A percentile compares a stretch with the other conserved stretches of the same genome.
These are phyloP conservation scores for Sutorius australiensis DNA, from an alignment of 768 basidiomycete species.

Conservation along the genomic window DNA sequence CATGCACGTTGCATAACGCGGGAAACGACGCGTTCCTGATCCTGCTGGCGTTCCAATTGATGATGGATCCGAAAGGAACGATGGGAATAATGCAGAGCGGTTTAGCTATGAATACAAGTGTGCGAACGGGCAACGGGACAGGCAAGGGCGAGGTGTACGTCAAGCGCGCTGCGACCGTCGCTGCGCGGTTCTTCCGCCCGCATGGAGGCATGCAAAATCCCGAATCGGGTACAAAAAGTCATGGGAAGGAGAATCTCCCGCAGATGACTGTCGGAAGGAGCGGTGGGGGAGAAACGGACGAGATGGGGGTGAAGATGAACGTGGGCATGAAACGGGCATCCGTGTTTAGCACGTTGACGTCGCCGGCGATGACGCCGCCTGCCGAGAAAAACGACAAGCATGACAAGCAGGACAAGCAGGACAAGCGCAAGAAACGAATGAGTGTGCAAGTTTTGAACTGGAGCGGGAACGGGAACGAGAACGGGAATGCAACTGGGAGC, in stretches of 20 bases:
- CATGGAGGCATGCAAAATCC: not conserved
- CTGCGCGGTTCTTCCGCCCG: slow-evolving; percentile 20
- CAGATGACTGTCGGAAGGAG: not conserved
- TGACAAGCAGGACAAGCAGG: too few species aligned
- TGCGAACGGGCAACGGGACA: not conserved
- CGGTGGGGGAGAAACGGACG: slow-evolving; percentile 1
- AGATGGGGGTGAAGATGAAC: slow-evolving; percentile 9
- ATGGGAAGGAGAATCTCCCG: not conserved
- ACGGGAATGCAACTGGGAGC: not conserved
- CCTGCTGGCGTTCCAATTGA: slow-evolving; percentile 64
- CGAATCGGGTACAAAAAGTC: not conserved
- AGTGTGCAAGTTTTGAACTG: not conserved
- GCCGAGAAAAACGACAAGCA: not conserved
- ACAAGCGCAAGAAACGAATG: not conserved
- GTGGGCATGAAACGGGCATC: slow-evolving; percentile 17
- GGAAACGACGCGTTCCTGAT: slow-evolving; percentile 76
- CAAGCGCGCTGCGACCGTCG: slow-evolving; percentile 14
- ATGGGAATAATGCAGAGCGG: not conserved
- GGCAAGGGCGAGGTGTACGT: slow-evolving; percentile 1
- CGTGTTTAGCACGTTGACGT: slow-evolving; percentile 9
- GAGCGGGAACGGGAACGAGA: slow-evolving; percentile 1
- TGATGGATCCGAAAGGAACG: slow-evolving; percentile 52
- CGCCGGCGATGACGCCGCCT: slow-evolving; percentile 6
- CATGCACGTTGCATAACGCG: slow-evolving; percentile 60
- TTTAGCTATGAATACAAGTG: not conserved